phyloP scores from a whole-genome alignment of 768 basidiomycete genomes.

The Trametes gibbosa region DNA sequence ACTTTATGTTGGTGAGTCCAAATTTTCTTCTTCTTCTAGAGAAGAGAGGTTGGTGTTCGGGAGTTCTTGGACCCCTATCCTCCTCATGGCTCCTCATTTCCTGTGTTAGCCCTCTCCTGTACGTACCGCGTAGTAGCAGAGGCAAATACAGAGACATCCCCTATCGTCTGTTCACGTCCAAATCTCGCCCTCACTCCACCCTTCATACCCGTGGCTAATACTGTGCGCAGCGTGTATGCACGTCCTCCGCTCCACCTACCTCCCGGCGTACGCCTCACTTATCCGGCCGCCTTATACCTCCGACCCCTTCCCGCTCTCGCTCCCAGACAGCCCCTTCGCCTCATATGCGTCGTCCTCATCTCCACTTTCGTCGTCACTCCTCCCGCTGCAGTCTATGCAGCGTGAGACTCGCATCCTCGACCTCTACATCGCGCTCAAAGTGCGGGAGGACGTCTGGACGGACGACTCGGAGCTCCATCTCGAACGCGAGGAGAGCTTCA shows the following conservation, averaged over 20 bases:
- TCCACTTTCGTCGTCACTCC: slow-evolving; percentile 21
- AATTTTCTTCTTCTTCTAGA: not conserved
- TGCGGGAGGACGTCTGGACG: slow-evolving; percentile 73
- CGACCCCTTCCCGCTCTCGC: slow-evolving; percentile 68
- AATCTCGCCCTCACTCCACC: too few species aligned
- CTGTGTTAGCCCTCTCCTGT: slow-evolving; percentile 2
- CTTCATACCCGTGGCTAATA: not conserved
- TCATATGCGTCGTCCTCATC: slow-evolving; percentile 22
- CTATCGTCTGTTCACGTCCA: not conserved
- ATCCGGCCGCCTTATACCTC: slow-evolving; percentile 70
- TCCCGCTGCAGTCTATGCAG: slow-evolving; percentile 46
- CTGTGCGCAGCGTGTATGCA: slow-evolving; percentile 66
- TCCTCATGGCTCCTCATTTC: not conserved
- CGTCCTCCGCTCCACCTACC: slow-evolving; percentile 71
- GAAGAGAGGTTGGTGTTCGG: not conserved
- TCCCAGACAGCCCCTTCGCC: slow-evolving; percentile 26
- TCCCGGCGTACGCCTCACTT: slow-evolving; percentile 60
- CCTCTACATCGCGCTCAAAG: slow-evolving; percentile 76
- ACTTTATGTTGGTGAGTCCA: slow-evolving; percentile 59
- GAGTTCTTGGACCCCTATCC: not conserved
- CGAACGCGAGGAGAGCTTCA: slow-evolving; percentile 71
- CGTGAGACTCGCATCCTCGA: slow-evolving; percentile 77
- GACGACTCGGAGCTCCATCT: slow-evolving; percentile 76
- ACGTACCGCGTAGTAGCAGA: not conserved
- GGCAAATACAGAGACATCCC: slow-evolving; percentile 4